Conservation (phyloP, 129 eudicot genomes). For the Sambucus nigra region DNA sequence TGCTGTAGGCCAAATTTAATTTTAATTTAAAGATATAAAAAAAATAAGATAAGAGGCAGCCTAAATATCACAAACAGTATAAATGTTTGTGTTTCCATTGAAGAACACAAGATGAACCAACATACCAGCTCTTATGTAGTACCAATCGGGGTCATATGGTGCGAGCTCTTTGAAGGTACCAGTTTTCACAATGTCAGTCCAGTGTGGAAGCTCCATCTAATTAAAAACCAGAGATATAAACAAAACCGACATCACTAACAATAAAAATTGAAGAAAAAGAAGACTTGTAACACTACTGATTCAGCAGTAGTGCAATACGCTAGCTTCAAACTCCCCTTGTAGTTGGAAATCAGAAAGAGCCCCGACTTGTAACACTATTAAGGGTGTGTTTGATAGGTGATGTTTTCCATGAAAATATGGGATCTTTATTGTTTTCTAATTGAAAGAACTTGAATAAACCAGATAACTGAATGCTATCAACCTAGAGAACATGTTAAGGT, state of each 20-base stretch:
- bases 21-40: too few relatives aligned
- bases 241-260: background rate
- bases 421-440: too few relatives aligned
- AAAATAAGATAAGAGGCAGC: background rate
- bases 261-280: background rate
- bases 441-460: too few relatives aligned
- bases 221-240: background rate
- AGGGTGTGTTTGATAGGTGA: too few relatives aligned
- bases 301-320: too few relatives aligned
- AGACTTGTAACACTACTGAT: too few relatives aligned
- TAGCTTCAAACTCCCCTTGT: too few relatives aligned
- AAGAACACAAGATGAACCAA: background rate
- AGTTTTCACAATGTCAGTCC: constrained; percentile 78
- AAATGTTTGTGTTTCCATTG: background rate
- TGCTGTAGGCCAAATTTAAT: constrained; percentile 26
- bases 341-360: too few relatives aligned
- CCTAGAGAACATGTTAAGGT: background rate
- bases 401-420: too few relatives aligned
- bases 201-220: constrained; percentile 71
- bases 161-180: constrained; percentile 64
- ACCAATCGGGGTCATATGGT: constrained; percentile 72
- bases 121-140: constrained; percentile 63
- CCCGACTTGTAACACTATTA: too few relatives aligned
- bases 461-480: too few relatives aligned
- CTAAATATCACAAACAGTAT: background rate